Percentiles rank a stretch among this genome's conserved stretches.
phyloP scores from a whole-genome alignment of 305 asterid species.

The Solanum hybrid region DNA sequence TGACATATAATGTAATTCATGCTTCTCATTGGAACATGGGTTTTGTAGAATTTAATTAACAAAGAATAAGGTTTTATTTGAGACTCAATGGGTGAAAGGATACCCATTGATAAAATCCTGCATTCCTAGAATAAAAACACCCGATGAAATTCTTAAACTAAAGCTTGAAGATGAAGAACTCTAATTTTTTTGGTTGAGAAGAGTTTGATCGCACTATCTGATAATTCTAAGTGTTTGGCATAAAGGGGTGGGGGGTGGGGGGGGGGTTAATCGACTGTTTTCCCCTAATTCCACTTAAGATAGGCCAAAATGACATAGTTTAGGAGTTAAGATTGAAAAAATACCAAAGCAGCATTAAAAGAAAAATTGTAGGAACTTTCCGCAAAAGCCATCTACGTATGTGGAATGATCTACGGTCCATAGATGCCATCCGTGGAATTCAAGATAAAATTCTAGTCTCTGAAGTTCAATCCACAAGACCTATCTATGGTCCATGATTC shows the following conservation, averaged over 20 bases:
- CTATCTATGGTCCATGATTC: neutral
- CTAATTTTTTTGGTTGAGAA: neutral
- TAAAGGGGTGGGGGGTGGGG: neutral
- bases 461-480: neutral
- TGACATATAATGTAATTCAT: neutral
- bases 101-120: neutral
- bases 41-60: neutral
- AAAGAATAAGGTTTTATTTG: neutral
- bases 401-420: neutral
- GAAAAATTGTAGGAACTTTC: neutral
- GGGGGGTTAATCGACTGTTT: neutral
- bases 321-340: neutral
- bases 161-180: neutral
- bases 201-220: neutral
- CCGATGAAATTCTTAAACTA: neutral
- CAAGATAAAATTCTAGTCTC: neutral
- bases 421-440: neutral
- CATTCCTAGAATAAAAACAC: neutral
- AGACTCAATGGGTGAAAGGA: neutral
- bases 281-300: neutral
- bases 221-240: neutral
- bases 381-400: neutral
- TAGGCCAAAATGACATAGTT: neutral
- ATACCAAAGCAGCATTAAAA: neutral
- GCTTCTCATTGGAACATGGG: neutral